Evolutionary conservation across 2,329 filamentous ascomycete genomes (phyloP).

Genomic region (Fusarium duplospermum): DNA sequence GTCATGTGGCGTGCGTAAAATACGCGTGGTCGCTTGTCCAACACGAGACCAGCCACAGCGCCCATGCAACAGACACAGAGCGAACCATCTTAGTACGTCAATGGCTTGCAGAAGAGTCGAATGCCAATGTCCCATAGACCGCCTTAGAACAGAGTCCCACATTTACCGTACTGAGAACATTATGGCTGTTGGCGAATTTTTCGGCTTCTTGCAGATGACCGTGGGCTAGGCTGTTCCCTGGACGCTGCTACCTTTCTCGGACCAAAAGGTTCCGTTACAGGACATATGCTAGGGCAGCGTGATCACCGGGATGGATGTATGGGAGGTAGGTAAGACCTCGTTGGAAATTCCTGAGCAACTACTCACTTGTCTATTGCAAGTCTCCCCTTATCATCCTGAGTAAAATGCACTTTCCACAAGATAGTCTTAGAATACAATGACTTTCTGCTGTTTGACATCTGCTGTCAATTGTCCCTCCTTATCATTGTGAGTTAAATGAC

Average conservation of each 20-base stretch:
- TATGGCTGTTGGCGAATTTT: not conserved
- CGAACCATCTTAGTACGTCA: not conserved
- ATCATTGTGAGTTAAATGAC: not conserved
- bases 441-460: not conserved
- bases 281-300: not conserved
- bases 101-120: not conserved
- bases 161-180: not conserved
- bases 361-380: not conserved
- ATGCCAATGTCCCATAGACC: not conserved
- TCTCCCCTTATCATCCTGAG: not conserved
- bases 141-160: not conserved
- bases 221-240: not conserved
- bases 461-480: not conserved
- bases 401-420: too few relatives aligned
- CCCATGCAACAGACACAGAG: not conserved
- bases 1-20: not conserved
- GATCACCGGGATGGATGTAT: too few relatives aligned
- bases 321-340: not conserved
- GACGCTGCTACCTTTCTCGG: not conserved
- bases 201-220: not conserved
- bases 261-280: not conserved
- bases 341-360: not conserved
- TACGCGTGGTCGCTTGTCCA: not conserved
- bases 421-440: not conserved
- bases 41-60: not conserved